Evolutionary conservation across 352 stramenopile genomes (phyloP).

Genomic region (Globisporangium cystogenes): DNA sequence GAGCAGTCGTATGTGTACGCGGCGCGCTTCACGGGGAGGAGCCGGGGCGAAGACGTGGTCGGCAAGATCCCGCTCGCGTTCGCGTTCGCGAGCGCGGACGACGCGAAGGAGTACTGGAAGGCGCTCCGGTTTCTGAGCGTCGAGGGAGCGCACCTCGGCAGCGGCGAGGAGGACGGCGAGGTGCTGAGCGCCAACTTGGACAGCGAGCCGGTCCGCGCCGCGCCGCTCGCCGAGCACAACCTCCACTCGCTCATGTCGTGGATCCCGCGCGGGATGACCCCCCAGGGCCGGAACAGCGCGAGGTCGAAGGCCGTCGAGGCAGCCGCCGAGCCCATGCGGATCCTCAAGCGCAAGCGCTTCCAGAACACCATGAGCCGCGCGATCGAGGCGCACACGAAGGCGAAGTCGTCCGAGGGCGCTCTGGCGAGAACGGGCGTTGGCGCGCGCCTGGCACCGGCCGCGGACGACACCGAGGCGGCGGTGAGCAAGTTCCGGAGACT

Average conservation of each 20-base stretch:
- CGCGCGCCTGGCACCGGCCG: conserved; percentile 18
- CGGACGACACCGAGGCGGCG: conserved; percentile 25
- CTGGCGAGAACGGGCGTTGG: conserved; percentile 1
- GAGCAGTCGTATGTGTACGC: conserved; percentile 64
- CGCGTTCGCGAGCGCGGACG: conserved; percentile 25
- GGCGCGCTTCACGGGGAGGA: conserved; percentile 44
- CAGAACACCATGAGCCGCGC: conserved; percentile 13
- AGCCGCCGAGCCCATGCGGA: conserved; percentile 29
- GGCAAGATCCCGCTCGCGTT: conserved; percentile 61
- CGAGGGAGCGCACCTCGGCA: conserved; percentile 54
- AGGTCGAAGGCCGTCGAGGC: conserved; percentile 46
- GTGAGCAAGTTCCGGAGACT: conserved; percentile 44
- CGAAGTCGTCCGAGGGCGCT: conserved; percentile 10
- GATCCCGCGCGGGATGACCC: conserved; percentile 49
- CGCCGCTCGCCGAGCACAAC: conserved; percentile 58
- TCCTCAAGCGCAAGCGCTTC: conserved; percentile 54
- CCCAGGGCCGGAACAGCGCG: conserved; percentile 31
- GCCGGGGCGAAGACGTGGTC: conserved; percentile 40
- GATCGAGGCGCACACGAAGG: conserved; percentile 14
- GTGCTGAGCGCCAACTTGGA: conserved; percentile 49
- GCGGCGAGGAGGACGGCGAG: conserved; percentile 19
- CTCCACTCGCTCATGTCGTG: conserved; percentile 62
- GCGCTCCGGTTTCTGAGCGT: conserved; percentile 63
- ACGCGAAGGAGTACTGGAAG: conserved; percentile 69
- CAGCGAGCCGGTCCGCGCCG: conserved; percentile 45